phyloP scores from a whole-genome alignment of 2,329 filamentous ascomycete genomes.

The Aspergillus clavatus region DNA sequence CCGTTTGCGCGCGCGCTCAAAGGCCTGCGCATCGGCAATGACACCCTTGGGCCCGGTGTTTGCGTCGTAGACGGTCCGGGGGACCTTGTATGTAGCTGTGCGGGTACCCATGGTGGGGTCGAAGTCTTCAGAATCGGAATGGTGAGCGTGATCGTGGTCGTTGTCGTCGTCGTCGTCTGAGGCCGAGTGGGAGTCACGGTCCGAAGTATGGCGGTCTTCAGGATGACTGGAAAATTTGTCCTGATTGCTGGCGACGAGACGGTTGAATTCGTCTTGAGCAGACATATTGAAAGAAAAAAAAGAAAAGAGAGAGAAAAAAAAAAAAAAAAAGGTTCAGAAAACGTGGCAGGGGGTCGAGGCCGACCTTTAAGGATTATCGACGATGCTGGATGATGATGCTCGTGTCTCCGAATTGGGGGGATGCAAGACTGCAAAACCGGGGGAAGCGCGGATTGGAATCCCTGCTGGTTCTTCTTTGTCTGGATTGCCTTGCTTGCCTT shows the following conservation, averaged over 20 bases:
- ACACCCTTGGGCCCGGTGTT: constrained; percentile 50
- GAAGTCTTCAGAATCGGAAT: constrained; percentile 33
- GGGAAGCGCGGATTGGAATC: too few species aligned
- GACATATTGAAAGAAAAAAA: constrained; percentile 34
- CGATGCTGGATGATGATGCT: background rate
- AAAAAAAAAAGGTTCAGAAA: too few species aligned
- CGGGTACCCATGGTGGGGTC: constrained; percentile 33
- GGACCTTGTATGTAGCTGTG: constrained; percentile 39
- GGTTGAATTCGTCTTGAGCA: constrained; percentile 46
- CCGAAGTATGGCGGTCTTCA: constrained; percentile 37
- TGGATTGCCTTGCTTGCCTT: background rate
- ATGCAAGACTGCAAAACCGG: too few species aligned
- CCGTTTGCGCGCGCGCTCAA: constrained; percentile 45
- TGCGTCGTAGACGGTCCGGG: constrained; percentile 44
- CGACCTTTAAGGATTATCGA: constrained; percentile 2
- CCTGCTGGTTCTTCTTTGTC: background rate
- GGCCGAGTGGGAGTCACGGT: constrained; percentile 23
- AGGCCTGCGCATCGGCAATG: constrained; percentile 48
- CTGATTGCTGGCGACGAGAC: constrained; percentile 36
- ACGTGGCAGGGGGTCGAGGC: constrained; percentile 1
- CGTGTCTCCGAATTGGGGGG: background rate
- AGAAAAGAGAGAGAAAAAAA: background rate
- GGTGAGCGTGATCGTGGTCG: constrained; percentile 25
- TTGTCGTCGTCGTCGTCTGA: constrained; percentile 23
- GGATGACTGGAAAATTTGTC: constrained; percentile 37